Evolutionary conservation across 768 basidiomycete species (phyloP).

Genomic region (Gloeophyllum trabeum): DNA sequence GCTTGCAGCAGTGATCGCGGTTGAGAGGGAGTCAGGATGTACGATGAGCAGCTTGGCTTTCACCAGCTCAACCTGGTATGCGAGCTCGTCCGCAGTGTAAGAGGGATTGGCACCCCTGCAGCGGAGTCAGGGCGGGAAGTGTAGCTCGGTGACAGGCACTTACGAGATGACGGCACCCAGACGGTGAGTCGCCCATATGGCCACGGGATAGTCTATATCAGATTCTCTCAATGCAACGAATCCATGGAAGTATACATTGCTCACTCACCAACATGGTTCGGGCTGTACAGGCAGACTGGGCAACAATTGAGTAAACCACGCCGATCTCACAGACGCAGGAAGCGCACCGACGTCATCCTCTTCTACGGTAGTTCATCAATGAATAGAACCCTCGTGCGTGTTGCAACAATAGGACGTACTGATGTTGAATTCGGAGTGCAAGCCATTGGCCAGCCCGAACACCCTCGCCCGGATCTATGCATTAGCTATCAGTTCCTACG

Average conservation of each 20-base stretch:
- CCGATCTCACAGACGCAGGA: conserved; percentile 1
- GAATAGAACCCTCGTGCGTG: conserved; percentile 1
- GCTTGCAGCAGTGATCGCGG: conserved; percentile 19
- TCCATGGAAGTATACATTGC: background rate
- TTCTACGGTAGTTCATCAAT: conserved; percentile 18
- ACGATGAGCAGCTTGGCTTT: conserved; percentile 18
- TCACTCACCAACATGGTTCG: conserved; percentile 47
- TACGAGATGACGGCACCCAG: conserved; percentile 51
- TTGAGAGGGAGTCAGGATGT: conserved; percentile 16
- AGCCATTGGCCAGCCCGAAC: conserved; percentile 40
- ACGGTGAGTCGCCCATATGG: conserved; percentile 49
- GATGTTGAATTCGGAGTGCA: conserved; percentile 35
- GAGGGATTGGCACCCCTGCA: conserved; percentile 23
- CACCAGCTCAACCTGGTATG: conserved; percentile 19
- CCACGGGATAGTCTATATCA: conserved; percentile 37
- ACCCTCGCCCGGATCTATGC: conserved; percentile 30
- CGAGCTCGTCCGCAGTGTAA: conserved; percentile 20
- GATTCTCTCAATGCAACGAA: background rate
- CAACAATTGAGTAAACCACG: conserved; percentile 1
- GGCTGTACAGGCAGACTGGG: conserved; percentile 51
- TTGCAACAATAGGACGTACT: conserved; percentile 19
- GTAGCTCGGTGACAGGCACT: conserved; percentile 8
- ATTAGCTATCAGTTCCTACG: too few species aligned
- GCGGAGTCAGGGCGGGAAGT: background rate
- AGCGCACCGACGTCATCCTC: conserved; percentile 39